These are phyloP conservation scores for Blastomyces silverae DNA, from an alignment of 2,329 filamentous ascomycete genomes.

Conservation along the genomic window DNA sequence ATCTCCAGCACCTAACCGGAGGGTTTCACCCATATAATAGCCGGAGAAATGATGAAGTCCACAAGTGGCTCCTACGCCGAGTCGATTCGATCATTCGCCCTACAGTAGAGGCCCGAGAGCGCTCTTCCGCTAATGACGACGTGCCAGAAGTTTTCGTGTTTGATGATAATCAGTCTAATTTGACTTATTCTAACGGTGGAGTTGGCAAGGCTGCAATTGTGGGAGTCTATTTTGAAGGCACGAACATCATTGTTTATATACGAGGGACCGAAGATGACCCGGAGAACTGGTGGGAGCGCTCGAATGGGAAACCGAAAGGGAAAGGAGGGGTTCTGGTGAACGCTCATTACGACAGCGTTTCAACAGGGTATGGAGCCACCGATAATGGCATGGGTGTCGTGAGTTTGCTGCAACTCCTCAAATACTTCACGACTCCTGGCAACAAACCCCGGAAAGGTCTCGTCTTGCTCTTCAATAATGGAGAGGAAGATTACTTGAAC, in stretches of 20 bases:
- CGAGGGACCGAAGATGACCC: conserved; percentile 68
- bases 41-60: conserved; percentile 70
- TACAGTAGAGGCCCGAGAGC: conserved; percentile 43
- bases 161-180: conserved; percentile 71
- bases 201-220: conserved; percentile 38
- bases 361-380: conserved; percentile 85
- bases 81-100: conserved; percentile 62
- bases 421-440: conserved; percentile 68
- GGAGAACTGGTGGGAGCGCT: conserved; percentile 64
- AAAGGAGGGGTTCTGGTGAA: conserved; percentile 83
- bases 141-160: conserved; percentile 54
- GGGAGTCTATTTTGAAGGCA: conserved; percentile 80
- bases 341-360: conserved; percentile 90
- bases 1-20: conserved; percentile 67
- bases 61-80: conserved; percentile 65
- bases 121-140: conserved; percentile 21
- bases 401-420: conserved; percentile 76
- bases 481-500: conserved; percentile 86
- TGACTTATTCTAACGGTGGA: conserved; percentile 56
- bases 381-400: conserved; percentile 89
- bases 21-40: conserved; percentile 87
- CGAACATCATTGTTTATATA: conserved; percentile 87
- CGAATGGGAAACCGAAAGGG: conserved; percentile 46
- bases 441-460: conserved; percentile 73
- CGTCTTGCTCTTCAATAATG: conserved; percentile 85